phyloP scores from a whole-genome alignment of 148 eudicot genomes.

The Rhododendron mucronatum region DNA sequence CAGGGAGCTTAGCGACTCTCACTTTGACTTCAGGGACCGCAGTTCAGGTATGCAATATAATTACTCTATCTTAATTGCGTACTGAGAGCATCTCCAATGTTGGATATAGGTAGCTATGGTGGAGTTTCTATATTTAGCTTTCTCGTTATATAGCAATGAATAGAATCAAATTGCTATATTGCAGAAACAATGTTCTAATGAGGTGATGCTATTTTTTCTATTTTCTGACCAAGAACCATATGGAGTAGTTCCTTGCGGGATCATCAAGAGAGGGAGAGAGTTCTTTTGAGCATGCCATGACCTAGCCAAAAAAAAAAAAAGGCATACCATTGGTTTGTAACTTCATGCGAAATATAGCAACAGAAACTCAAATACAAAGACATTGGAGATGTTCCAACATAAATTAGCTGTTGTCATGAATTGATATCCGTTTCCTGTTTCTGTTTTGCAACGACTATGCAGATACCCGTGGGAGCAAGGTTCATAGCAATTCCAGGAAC shows the following conservation, averaged over 20 bases:
- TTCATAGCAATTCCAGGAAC: constrained; percentile 65
- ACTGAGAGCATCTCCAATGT: neutral
- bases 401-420: neutral
- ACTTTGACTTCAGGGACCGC: constrained; percentile 56
- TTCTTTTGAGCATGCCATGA: neutral
- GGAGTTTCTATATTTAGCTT: neutral
- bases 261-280: neutral
- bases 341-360: neutral
- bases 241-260: neutral
- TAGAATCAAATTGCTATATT: neutral
- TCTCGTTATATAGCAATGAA: neutral
- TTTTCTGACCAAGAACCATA: neutral
- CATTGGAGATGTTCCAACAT: neutral
- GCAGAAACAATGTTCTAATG: neutral
- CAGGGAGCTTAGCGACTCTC: constrained; percentile 57
- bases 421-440: neutral
- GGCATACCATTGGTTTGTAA: neutral
- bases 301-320: neutral
- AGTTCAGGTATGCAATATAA: constrained; percentile 33
- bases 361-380: neutral
- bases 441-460: constrained; percentile 13
- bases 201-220: neutral
- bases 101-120: neutral
- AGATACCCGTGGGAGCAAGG: constrained; percentile 78
- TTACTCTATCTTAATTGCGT: neutral